Evolutionary conservation across 75 land plant species (phyloP).

Genomic region (Selaginella tamariscina): DNA sequence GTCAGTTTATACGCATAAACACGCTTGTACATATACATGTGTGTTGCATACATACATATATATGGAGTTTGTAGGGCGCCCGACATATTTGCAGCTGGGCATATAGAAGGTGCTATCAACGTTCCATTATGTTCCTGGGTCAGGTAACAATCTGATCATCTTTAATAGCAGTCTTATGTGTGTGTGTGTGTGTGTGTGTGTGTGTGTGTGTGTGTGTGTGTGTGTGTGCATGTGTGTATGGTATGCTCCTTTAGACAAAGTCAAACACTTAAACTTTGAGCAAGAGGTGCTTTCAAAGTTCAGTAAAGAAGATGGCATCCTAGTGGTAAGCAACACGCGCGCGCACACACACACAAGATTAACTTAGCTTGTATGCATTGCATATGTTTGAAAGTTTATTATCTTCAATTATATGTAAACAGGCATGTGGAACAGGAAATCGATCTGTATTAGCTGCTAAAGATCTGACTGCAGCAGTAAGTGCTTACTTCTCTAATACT

Average conservation of each 20-base stretch:
- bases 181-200: too few species aligned
- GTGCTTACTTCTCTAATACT: background rate
- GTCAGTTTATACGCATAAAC: background rate
- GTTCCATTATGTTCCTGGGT: background rate
- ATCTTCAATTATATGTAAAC: background rate
- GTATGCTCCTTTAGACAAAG: background rate
- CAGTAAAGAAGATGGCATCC: conserved; percentile 9
- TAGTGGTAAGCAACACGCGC: background rate
- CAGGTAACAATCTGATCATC: background rate
- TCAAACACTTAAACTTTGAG: background rate
- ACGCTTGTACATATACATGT: too few species aligned
- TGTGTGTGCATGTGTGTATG: too few species aligned
- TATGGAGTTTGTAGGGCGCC: background rate
- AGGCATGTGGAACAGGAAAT: background rate
- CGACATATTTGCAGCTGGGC: background rate
- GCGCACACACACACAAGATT: background rate
- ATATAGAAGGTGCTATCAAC: background rate
- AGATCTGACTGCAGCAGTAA: background rate
- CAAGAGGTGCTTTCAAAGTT: background rate
- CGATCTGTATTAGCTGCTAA: background rate
- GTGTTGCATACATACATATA: too few species aligned
- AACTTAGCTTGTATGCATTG: background rate
- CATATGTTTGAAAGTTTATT: background rate
- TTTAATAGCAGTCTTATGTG: too few species aligned
- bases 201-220: too few species aligned